Evolutionary conservation across 164 flowering plant genomes (phyloP), one percentile per base, ranked within the genome.

Genomic region (Nelumbo lutea): DNA sequence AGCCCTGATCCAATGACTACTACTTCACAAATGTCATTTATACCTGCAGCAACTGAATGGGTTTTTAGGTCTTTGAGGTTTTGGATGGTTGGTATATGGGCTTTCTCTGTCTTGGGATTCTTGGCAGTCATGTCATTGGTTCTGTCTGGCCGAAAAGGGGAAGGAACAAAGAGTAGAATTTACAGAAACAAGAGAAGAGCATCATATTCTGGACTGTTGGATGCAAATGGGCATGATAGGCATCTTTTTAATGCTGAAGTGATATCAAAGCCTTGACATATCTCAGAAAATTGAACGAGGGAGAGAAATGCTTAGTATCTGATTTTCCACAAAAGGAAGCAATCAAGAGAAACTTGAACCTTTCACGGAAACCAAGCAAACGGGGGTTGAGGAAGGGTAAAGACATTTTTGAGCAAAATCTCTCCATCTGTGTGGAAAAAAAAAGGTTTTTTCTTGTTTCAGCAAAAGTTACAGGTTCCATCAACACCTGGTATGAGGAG

Each of bases 1-100:
- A 57, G 74, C 56, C 46, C 68, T n/a, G 42, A 53, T 61, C 70
- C 70, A 9, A 70, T 5, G 15, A 27, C 27, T 27, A 79, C 66
- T 67, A 67, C 45, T 40, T 78, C 88, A 39, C 63, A 44, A 67
- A 73, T 71, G 55, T 66, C 80, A 57, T 56, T 77, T 57, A 52
- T 59, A 27, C 62, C 69, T 44, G 72, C 62, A 48, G 48, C 11
- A 9, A 59, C 46, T 6, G 87, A 80, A 27, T 82, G 70, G 27
- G 59, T 62, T 2, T 72, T 81, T 47, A 70, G 76, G 65, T 79
- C 91, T 55, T 72, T 85, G 59, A 86, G 80, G 73, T 59, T 75
- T 61, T 90, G 90, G 96, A 72, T 89, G 59, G 70, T 91, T 46
- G 84, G 72, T 42, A 46, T 93, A 10, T 91, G 98, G 97, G 80